phyloP scores from a whole-genome alignment of 768 basidiomycete species.

The Collybia nuda region DNA sequence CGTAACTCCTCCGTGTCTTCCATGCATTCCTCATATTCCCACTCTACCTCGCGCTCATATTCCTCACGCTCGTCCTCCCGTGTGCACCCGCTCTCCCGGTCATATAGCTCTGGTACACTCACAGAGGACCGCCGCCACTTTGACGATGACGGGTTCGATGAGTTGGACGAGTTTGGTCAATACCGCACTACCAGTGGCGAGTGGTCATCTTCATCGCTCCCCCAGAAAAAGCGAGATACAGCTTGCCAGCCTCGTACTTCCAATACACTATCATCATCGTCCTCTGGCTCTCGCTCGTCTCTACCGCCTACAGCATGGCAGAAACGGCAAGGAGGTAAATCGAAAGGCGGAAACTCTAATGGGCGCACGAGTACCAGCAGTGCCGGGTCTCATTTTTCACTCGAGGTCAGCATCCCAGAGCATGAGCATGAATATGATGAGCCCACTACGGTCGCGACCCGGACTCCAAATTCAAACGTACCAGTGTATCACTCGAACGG shows the following conservation, averaged over 20 bases:
- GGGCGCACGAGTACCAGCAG: slow-evolving; percentile 26
- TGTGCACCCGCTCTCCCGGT: slow-evolving; percentile 31
- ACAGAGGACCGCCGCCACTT: not conserved
- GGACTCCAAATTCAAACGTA: not conserved
- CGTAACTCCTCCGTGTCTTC: slow-evolving; percentile 46
- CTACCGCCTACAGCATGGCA: slow-evolving; percentile 18
- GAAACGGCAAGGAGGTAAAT: not conserved
- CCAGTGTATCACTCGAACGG: not conserved
- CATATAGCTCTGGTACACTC: slow-evolving; percentile 15
- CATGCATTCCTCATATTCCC: slow-evolving; percentile 22
- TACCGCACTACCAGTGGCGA: not conserved
- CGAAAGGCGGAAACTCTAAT: slow-evolving; percentile 16
- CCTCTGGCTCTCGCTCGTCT: not conserved
- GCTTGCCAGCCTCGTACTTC: not conserved
- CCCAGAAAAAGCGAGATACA: not conserved
- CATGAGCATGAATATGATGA: slow-evolving; percentile 8
- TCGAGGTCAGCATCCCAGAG: slow-evolving; percentile 18
- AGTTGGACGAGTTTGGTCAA: not conserved
- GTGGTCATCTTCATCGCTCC: slow-evolving; percentile 2
- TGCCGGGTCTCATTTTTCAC: slow-evolving; percentile 24
- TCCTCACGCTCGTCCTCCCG: slow-evolving; percentile 28
- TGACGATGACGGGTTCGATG: not conserved
- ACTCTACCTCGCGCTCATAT: slow-evolving; percentile 4
- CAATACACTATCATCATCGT: not conserved
- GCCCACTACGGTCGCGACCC: slow-evolving; percentile 1